Percentiles rank a stretch among this genome's conserved stretches.
phyloP scores from a whole-genome alignment of 306 rosid genomes.

The Luffa aegyptiaca region DNA sequence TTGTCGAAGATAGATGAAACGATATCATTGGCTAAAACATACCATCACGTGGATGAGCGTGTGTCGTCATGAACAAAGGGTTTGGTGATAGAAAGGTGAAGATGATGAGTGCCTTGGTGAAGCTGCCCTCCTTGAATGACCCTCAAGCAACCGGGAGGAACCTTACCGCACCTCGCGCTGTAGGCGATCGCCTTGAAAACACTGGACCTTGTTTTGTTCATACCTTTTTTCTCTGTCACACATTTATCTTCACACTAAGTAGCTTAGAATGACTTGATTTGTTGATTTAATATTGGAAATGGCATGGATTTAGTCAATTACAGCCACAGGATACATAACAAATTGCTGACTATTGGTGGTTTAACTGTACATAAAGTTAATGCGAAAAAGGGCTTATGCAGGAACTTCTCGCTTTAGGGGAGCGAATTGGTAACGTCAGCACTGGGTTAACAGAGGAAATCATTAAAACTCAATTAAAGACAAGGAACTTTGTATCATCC shows the following conservation, averaged over 20 bases:
- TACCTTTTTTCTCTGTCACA: background rate
- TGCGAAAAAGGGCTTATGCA: slow-evolving; percentile 6
- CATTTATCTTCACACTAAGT: background rate
- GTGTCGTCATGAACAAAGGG: background rate
- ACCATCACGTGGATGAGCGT: background rate
- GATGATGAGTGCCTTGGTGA: background rate
- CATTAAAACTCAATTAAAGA: slow-evolving; percentile 39
- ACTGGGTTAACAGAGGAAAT: slow-evolving; percentile 75
- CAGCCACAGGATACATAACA: background rate
- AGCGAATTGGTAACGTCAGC: slow-evolving; percentile 81
- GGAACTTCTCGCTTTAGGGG: slow-evolving; percentile 98
- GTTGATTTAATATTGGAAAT: background rate
- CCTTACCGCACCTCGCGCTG: background rate
- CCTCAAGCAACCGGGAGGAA: background rate
- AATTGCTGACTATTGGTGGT: background rate
- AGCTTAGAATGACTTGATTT: background rate
- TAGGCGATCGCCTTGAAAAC: background rate
- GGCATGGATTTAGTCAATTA: background rate
- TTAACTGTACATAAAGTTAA: background rate
- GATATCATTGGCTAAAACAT: background rate
- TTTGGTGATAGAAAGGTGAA: background rate
- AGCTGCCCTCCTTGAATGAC: background rate
- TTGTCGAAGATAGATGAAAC: background rate
- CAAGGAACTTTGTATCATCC: slow-evolving; percentile 25
- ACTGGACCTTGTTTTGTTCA: background rate